Percentiles rank a stretch among this genome's conserved stretches.
phyloP scores from a whole-genome alignment of 768 basidiomycete species.

The Lactarius sp. region DNA sequence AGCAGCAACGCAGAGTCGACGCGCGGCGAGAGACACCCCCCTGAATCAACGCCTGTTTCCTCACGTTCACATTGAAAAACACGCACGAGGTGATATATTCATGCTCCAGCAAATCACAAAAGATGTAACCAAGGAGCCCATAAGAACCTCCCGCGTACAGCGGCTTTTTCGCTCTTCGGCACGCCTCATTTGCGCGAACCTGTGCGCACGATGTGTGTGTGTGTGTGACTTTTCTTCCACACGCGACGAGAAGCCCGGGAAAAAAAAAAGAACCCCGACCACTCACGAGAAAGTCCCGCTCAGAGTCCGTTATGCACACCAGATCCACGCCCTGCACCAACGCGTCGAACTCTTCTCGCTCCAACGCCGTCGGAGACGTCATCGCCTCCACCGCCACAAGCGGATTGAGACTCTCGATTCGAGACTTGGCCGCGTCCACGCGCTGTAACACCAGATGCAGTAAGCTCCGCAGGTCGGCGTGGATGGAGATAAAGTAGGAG shows the following conservation, averaged over 20 bases:
- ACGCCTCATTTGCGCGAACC: constrained; percentile 76
- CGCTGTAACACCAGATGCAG: constrained; percentile 47
- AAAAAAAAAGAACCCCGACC: not conserved
- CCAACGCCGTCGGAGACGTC: constrained; percentile 44
- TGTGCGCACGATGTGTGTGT: constrained; percentile 31
- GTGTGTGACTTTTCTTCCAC: constrained; percentile 9
- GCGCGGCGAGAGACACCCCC: constrained; percentile 3
- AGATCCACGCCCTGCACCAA: constrained; percentile 69
- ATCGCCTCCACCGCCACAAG: constrained; percentile 77
- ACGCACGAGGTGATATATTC: constrained; percentile 82
- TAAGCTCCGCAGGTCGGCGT: constrained; percentile 33
- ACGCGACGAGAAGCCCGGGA: constrained; percentile 9
- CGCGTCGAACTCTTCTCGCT: constrained; percentile 49
- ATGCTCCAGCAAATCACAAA: constrained; percentile 86
- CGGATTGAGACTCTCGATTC: constrained; percentile 89
- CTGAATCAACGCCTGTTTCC: not conserved
- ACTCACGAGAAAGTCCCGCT: constrained; percentile 66
- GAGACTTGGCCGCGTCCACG: constrained; percentile 75
- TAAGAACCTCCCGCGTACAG: constrained; percentile 93
- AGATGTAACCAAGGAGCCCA: constrained; percentile 89
- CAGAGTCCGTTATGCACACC: constrained; percentile 82
- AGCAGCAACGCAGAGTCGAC: not conserved
- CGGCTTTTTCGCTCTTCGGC: constrained; percentile 65
- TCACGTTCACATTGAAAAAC: not conserved
- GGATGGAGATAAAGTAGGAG: no score